A percentile compares a stretch with the other conserved stretches of the same genome.
Evolutionary conservation across 768 basidiomycete genomes (phyloP).

Genomic region (Rhizopogon vulgaris): DNA sequence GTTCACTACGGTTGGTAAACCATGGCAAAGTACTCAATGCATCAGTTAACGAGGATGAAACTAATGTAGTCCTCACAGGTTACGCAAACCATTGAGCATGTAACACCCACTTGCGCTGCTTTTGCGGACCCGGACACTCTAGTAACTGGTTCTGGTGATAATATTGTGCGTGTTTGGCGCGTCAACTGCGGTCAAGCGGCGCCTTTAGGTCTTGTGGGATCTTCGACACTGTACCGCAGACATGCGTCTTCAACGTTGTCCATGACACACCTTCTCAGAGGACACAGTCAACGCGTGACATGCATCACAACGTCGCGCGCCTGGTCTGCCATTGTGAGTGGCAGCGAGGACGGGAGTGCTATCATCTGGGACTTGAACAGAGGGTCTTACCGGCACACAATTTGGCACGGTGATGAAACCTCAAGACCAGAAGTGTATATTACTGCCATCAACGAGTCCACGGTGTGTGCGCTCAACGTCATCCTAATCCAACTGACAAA

Average conservation of each 20-base stretch:
- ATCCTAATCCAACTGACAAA: not conserved
- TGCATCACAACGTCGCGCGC: constrained; percentile 68
- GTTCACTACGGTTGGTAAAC: constrained; percentile 54
- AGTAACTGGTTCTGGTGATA: constrained; percentile 76
- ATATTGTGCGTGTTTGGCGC: constrained; percentile 82
- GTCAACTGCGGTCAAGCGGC: constrained; percentile 32
- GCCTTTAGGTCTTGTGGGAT: constrained; percentile 16
- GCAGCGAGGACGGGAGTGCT: constrained; percentile 80
- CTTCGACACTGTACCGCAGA: constrained; percentile 12
- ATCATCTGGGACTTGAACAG: constrained; percentile 88
- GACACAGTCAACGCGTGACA: constrained; percentile 64
- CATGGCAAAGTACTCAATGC: constrained; percentile 49
- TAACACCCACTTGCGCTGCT: constrained; percentile 63
- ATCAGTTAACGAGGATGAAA: not conserved
- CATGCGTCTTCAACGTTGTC: constrained; percentile 24
- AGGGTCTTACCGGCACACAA: constrained; percentile 73
- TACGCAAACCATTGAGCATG: constrained; percentile 72
- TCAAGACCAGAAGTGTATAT: constrained; percentile 45
- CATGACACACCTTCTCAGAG: constrained; percentile 72
- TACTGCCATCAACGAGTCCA: constrained; percentile 80
- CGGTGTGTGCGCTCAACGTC: constrained; percentile 41
- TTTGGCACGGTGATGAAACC: constrained; percentile 54
- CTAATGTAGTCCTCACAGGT: constrained; percentile 34
- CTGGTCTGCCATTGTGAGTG: constrained; percentile 82
- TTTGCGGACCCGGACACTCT: constrained; percentile 73